Percentiles rank a stretch among this genome's conserved stretches.
Conservation (phyloP, 345 rosid genomes). For the Linum usitatissimum region DNA sequence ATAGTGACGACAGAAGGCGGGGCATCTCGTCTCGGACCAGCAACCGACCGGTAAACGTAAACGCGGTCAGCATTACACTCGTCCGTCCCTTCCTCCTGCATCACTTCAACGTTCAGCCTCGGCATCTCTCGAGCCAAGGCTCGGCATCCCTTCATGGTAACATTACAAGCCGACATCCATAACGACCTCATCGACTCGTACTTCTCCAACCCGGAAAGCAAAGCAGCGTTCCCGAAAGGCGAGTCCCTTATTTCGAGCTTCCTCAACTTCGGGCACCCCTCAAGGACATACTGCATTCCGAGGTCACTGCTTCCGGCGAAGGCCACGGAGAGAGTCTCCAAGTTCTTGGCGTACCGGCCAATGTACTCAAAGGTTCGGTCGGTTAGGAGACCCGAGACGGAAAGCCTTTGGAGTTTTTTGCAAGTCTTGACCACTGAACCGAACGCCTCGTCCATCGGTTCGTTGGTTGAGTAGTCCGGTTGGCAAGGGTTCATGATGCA, state of each 20-base stretch:
- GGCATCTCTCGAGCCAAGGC: constrained; percentile 52
- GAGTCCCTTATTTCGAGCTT: constrained; percentile 70
- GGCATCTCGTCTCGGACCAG: constrained; percentile 61
- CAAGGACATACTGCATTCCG: constrained; percentile 57
- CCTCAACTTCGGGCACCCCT: constrained; percentile 52
- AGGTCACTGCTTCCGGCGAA: constrained; percentile 62
- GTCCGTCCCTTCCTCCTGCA: constrained; percentile 52
- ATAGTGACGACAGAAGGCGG: constrained; percentile 53
- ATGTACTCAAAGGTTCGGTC: constrained; percentile 55
- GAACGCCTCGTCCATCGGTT: constrained; percentile 68
- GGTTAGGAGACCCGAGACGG: constrained; percentile 54
- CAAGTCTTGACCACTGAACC: constrained; percentile 62
- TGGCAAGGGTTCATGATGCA: constrained; percentile 63
- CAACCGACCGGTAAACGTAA: constrained; percentile 54
- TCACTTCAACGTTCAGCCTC: constrained; percentile 60
- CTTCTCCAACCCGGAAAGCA: constrained; percentile 56
- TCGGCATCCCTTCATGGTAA: constrained; percentile 51
- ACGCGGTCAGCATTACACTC: constrained; percentile 45
- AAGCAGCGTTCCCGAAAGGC: constrained; percentile 56
- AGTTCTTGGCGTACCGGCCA: constrained; percentile 52
- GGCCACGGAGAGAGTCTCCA: constrained; percentile 66
- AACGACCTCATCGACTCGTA: constrained; percentile 70
- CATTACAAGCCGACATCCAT: constrained; percentile 69
- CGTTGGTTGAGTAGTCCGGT: constrained; percentile 49
- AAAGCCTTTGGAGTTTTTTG: constrained; percentile 52